Conservation (phyloP, 257 asterid genomes). For the Penstemon eatonii region DNA sequence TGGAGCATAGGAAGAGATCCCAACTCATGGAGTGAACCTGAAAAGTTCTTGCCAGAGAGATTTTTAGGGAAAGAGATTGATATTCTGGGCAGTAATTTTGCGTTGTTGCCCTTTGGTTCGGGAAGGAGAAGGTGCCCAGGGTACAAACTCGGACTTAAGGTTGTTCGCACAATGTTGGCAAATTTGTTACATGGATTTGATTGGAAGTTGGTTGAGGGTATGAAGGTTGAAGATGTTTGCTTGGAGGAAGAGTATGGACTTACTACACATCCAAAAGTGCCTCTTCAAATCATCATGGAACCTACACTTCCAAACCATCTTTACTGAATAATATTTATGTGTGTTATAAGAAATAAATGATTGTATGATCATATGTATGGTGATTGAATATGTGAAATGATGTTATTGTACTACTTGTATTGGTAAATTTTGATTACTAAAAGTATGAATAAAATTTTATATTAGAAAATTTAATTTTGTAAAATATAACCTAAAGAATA, state of each 20-base stretch:
- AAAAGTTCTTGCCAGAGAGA: slow-evolving; percentile 14
- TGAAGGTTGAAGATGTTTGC: slow-evolving; percentile 31
- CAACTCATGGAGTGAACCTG: background rate
- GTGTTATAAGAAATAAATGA: background rate
- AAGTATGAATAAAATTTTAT: no score
- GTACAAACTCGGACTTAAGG: slow-evolving; percentile 20
- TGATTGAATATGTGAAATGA: background rate
- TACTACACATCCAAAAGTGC: slow-evolving; percentile 25
- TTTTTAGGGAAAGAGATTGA: slow-evolving; percentile 5
- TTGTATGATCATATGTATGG: no score
- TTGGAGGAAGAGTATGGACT: slow-evolving; percentile 36
- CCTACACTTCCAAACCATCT: background rate
- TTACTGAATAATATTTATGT: slow-evolving; percentile 28
- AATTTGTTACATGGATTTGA: slow-evolving; percentile 36
- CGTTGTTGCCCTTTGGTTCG: slow-evolving; percentile 18
- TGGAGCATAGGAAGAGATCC: slow-evolving; percentile 25
- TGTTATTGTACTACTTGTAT: no score
- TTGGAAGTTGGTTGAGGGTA: slow-evolving; percentile 27
- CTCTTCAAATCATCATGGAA: slow-evolving; percentile 28
- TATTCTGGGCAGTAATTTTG: slow-evolving; percentile 15
- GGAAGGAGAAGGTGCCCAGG: slow-evolving; percentile 25
- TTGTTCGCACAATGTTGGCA: slow-evolving; percentile 18
- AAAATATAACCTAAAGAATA: no score
- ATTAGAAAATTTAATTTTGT: no score
- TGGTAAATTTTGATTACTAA: no score